phyloP scores from a whole-genome alignment of 495 filamentous ascomycete species.

The Aspergillus ostianus region DNA sequence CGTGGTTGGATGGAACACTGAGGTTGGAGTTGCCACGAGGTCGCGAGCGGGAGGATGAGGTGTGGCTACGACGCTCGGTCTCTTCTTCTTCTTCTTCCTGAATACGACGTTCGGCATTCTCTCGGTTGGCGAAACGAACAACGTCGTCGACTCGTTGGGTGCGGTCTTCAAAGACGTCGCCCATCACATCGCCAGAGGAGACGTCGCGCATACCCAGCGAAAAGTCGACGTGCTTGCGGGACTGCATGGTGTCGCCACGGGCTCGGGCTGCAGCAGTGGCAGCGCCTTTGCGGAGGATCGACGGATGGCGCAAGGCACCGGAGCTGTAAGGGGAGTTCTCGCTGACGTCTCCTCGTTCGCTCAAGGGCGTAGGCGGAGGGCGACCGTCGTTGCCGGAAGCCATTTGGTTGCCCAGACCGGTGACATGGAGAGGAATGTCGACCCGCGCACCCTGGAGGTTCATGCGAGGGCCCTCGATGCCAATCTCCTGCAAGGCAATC shows the following conservation, averaged over 20 bases:
- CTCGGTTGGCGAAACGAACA: slow-evolving; percentile 40
- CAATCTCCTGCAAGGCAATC: slow-evolving; percentile 78
- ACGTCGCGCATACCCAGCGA: slow-evolving; percentile 67
- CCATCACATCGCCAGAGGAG: slow-evolving; percentile 58
- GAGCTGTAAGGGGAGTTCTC: slow-evolving; percentile 27
- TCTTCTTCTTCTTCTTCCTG: slow-evolving; percentile 45
- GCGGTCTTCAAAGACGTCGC: slow-evolving; percentile 66
- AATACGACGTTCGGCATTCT: slow-evolving; percentile 44
- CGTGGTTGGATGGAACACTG: slow-evolving; percentile 21
- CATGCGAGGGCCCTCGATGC: slow-evolving; percentile 82
- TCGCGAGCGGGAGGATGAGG: slow-evolving; percentile 25
- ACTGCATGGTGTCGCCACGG: slow-evolving; percentile 55
- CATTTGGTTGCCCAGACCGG: slow-evolving; percentile 33
- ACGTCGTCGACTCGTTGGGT: slow-evolving; percentile 35
- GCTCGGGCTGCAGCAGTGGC: slow-evolving; percentile 42
- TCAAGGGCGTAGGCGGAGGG: slow-evolving; percentile 16
- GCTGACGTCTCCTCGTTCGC: slow-evolving; percentile 6
- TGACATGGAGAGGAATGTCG: slow-evolving; percentile 59
- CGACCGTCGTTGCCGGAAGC: slow-evolving; percentile 14
- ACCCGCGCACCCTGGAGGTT: slow-evolving; percentile 66
- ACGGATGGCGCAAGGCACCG: slow-evolving; percentile 38
- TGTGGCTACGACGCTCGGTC: slow-evolving; percentile 30
- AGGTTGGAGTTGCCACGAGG: slow-evolving; percentile 25
- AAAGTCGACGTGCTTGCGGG: slow-evolving; percentile 71
- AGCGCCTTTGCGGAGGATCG: slow-evolving; percentile 54